These are phyloP conservation scores for Onygena corvina DNA, from an alignment of 2,329 filamentous ascomycete genomes.

Conservation along the genomic window DNA sequence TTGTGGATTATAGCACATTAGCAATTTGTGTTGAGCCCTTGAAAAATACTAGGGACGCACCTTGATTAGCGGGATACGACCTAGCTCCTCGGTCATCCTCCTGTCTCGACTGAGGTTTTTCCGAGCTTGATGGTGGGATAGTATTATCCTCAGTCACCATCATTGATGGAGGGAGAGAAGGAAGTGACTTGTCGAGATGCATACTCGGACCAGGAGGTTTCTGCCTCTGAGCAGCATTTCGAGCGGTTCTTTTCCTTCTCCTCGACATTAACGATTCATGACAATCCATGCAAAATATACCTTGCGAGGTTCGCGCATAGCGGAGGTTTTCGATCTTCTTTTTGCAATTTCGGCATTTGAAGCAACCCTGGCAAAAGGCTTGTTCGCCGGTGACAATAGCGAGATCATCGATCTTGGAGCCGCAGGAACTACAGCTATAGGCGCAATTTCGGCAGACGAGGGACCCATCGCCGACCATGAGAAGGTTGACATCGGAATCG, in stretches of 20 bases:
- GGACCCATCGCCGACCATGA: conserved; percentile 92
- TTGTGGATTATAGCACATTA: conserved; percentile 15
- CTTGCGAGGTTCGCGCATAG: conserved; percentile 93
- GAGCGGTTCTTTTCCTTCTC: conserved; percentile 54
- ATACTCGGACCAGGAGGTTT: conserved; percentile 30
- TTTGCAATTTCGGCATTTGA: conserved; percentile 96
- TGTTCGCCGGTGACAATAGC: conserved; percentile 96
- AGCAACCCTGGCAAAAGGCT: conserved; percentile 94
- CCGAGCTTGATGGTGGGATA: conserved; percentile 34
- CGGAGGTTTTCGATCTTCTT: conserved; percentile 95
- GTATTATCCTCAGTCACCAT: conserved; percentile 35
- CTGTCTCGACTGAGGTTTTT: conserved; percentile 34
- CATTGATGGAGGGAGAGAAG: conserved; percentile 60
- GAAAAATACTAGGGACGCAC: conserved; percentile 17
- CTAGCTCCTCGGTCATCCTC: conserved; percentile 20
- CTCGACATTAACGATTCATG: conserved; percentile 95
- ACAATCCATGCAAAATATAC: conserved; percentile 98
- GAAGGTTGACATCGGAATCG: conserved; percentile 93
- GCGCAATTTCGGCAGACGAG: conserved; percentile 99
- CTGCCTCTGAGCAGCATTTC: conserved; percentile 20
- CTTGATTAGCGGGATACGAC: conserved; percentile 23
- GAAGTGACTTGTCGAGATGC: conserved; percentile 81
- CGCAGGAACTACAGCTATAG: conserved; percentile 93
- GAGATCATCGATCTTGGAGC: conserved; percentile 95
- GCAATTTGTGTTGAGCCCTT: neutral